Evolutionary conservation across 495 filamentous ascomycete species (phyloP).

Genomic region (Aspergillus sclerotiicarbonarius): DNA sequence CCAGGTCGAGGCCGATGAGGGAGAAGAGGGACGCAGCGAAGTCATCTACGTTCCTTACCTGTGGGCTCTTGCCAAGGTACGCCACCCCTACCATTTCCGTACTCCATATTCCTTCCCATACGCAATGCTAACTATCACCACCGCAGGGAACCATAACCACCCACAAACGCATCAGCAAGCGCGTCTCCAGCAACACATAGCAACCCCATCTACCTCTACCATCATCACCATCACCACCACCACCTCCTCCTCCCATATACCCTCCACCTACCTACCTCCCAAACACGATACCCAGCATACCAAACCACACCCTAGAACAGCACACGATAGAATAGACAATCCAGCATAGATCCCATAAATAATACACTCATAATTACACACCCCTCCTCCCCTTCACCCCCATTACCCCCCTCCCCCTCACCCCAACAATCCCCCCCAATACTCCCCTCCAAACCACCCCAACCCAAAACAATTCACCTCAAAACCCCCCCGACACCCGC

Average conservation of each 20-base stretch:
- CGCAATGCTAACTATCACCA: background rate
- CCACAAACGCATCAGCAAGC: background rate
- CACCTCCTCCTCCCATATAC: background rate
- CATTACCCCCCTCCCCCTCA: constrained; percentile 3
- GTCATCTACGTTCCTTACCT: constrained; percentile 27
- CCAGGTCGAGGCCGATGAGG: background rate
- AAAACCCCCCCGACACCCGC: constrained; percentile 49
- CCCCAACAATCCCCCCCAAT: constrained; percentile 3
- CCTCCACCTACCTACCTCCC: background rate
- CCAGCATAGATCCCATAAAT: background rate
- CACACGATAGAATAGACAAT: background rate
- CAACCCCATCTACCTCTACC: too few species aligned
- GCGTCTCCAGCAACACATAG: background rate
- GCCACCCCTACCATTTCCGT: background rate
- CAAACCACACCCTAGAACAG: background rate
- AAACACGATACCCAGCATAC: background rate
- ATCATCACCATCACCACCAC: too few species aligned
- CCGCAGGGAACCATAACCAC: background rate
- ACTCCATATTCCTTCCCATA: background rate
- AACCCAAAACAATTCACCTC: constrained; percentile 28
- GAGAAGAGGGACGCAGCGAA: constrained; percentile 12
- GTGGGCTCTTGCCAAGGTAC: constrained; percentile 23
- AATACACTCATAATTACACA: background rate
- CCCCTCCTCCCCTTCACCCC: background rate
- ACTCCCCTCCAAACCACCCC: background rate